A percentile compares a stretch with the other conserved stretches of the same genome.
Conservation (phyloP, 192 early-diverging fungal genomes). For the Diversispora epigaea region DNA sequence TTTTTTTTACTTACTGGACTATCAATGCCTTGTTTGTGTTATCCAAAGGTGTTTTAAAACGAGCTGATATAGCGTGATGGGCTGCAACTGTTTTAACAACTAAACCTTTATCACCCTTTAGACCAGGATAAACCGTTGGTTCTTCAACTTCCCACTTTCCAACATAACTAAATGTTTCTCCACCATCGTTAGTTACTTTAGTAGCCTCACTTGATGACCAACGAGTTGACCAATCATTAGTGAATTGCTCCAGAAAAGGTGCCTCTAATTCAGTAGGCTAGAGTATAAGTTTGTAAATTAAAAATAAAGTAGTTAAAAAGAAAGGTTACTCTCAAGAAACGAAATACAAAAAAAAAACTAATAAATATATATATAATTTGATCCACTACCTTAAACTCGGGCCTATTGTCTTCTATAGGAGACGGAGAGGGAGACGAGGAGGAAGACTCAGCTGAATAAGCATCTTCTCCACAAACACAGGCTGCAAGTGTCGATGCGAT, state of each 20-base stretch:
- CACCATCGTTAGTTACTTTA: constrained; percentile 75
- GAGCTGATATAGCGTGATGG: constrained; percentile 84
- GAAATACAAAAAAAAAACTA: not conserved
- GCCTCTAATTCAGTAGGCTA: constrained; percentile 63
- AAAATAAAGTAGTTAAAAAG: not conserved
- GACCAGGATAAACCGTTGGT: constrained; percentile 52
- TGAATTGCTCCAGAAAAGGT: constrained; percentile 76
- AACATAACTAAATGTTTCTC: constrained; percentile 64
- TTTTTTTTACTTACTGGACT: constrained; percentile 58
- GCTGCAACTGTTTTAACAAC: constrained; percentile 79
- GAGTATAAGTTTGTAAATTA: constrained; percentile 1
- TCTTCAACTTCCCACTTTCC: constrained; percentile 81
- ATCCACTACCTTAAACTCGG: constrained; percentile 21
- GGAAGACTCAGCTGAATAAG: too few species aligned
- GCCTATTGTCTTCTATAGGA: not conserved
- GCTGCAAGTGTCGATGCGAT: not conserved
- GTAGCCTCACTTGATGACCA: constrained; percentile 72
- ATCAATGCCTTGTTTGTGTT: constrained; percentile 73
- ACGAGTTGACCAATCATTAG: constrained; percentile 52
- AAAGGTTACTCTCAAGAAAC: not conserved
- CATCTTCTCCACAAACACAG: constrained; percentile 7
- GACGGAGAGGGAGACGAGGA: not conserved
- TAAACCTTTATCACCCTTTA: constrained; percentile 73
- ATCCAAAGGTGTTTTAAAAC: constrained; percentile 69
- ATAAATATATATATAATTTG: not conserved